Percentiles rank a stretch among this genome's conserved stretches.
These are phyloP conservation scores for Scenedesmus sp. DNA, from an alignment of 163 green algal genomes.

Conservation along the genomic window DNA sequence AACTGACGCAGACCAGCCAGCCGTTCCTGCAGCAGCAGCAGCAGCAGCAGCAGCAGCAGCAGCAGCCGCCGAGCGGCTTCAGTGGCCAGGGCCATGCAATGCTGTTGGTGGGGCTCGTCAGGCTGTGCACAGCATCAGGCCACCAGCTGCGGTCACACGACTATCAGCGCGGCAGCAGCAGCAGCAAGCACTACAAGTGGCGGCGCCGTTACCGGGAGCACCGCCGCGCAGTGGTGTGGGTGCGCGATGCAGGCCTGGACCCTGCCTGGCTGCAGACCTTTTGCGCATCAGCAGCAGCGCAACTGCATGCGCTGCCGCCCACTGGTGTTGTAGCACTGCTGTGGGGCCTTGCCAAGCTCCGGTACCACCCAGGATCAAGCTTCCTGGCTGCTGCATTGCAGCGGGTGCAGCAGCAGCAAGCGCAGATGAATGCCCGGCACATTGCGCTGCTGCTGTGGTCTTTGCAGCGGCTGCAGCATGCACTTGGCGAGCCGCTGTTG, in stretches of 20 bases:
- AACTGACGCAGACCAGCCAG: constrained; percentile 10
- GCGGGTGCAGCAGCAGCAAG: background rate
- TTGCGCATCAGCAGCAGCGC: background rate
- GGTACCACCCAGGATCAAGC: constrained; percentile 23
- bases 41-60: too few species aligned
- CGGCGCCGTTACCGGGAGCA: constrained; percentile 21
- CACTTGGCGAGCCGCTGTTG: background rate
- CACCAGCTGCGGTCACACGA: background rate
- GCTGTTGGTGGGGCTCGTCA: constrained; percentile 30
- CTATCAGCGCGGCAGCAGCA: background rate
- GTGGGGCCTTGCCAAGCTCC: constrained; percentile 30
- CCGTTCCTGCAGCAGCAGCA: background rate
- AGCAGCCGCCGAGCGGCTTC: background rate
- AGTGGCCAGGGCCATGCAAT: constrained; percentile 15
- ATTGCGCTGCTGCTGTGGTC: constrained; percentile 44
- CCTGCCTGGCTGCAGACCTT: constrained; percentile 29
- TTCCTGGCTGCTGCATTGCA: constrained; percentile 20
- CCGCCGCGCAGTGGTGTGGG: background rate
- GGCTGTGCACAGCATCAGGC: constrained; percentile 4
- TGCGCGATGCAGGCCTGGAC: background rate
- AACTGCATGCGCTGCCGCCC: background rate
- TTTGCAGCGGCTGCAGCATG: constrained; percentile 21
- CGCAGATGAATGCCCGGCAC: background rate
- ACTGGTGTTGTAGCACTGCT: constrained; percentile 34
- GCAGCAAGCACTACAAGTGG: constrained; percentile 31